Evolutionary conservation across 2,329 filamentous ascomycete species (phyloP), one percentile per base, ranked within the genome.

Genomic region (Calonectria pseudoreteaudii): DNA sequence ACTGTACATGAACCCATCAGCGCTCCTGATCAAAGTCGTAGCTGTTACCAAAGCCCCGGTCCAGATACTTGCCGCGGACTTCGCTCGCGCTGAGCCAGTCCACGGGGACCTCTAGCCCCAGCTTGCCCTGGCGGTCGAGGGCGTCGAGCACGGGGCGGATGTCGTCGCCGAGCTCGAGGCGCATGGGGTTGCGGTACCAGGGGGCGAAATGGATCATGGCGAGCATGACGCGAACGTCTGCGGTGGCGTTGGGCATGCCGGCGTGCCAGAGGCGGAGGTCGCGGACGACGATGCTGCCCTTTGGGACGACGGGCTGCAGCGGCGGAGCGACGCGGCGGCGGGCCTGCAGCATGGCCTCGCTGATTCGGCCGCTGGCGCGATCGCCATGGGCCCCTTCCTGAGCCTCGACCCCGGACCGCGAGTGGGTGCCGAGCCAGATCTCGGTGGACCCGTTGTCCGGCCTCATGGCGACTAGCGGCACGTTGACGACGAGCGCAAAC

Each of bases 231-330:
- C 90, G 82, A 20, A 88, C 86, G 9, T 87, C 82, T 6, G 86
- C 81, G 1, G 87, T 88, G 52, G 81, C 78, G 76, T 93, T 93
- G 1, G 90, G 90, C 88, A 92, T 91, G 0, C 91, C 91, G 0
- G 90, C 90, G 80, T 93, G 91, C 91, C 91, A 93, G 7, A 92
- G 86, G 30, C 91, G 84, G 68, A 93, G 81, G 79, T 93, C 91
- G 2, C 92, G 86, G 36, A 93, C 79, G 44, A 92, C 85, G 28
- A 93, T 79, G 49, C 89, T 88, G 0, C 91, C 90, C 76, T 90
- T 91, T 44, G 84, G 84, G 0, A 91, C 86, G 3, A 82, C 70
- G 0, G 90, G 89, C 77, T 92, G 90, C 14, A 86, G 79, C 0
- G 89, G 89, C 8, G 87, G 85, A 9, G 86, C 81, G 2, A 83